Evolutionary conservation across 2,329 filamentous ascomycete genomes (phyloP), one percentile per base, ranked within the genome.

Genomic region (Cladophialophora bantiana): DNA sequence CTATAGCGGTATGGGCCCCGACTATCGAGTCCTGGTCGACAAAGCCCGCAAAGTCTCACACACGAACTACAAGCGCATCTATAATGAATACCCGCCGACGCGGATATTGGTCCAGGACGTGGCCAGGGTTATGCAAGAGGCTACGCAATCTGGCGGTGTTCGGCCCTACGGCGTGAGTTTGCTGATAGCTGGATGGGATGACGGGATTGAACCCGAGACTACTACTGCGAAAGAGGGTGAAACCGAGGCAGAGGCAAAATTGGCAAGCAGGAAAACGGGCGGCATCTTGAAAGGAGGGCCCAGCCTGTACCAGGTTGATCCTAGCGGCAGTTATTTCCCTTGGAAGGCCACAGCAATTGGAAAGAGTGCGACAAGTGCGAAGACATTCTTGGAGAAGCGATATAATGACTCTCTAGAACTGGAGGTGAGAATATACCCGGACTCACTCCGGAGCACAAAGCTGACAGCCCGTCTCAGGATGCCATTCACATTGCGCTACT

Each of bases 301-400:
- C 56, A 97, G 96, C 86, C 83, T 99, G 77, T 99, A 99, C 83
- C 94, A 99, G 83, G 95, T 99, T 73, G 95, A 99, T 78, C 95
- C 95, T n/a, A 97, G 93, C 72, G 95, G 95, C 73, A 96, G 92
- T 79, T 99, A 99, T 80, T 99, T 97, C 80, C 95, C 95, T 3
- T 99, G 95, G 95, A 99, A 99, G 85, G 95, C 95, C 50, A 99
- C 95, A 57, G 95, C 95, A 60, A 99, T 99, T 77, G 95, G 95
- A 77, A 99, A 99, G 88, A 96, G 94, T 77, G 95, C 95, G 61
- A 97, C 95, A 48, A 96, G 93, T 76, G 95, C 95, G 64, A 99
- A 99, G 88, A 99, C 95, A 0, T 99, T 99, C 84, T 82, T 99
- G 78, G 95, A 99, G 86, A 99, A 99, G 89, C 87, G 95, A 81